Percentiles rank a stretch among this genome's conserved stretches.
Evolutionary conservation across 176 grass and related monocot species (phyloP).

Genomic region (Echinochloa phyllopogon): DNA sequence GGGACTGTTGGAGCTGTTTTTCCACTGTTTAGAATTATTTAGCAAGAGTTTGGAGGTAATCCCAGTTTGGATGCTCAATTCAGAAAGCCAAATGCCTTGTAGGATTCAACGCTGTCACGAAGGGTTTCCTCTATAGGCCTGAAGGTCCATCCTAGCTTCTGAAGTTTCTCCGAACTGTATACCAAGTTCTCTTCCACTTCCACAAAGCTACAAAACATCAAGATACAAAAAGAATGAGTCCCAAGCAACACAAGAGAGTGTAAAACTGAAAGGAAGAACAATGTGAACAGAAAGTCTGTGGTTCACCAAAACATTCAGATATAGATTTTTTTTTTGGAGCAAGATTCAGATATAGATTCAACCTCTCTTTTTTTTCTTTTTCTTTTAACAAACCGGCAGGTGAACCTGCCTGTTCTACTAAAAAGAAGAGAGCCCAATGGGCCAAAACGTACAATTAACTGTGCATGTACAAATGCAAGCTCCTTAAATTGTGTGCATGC

Average conservation of each 20-base stretch:
- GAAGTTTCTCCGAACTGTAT: constrained; percentile 45
- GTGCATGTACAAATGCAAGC: not conserved
- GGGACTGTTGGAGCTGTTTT: not conserved
- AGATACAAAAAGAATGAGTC: not conserved
- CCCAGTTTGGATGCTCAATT: constrained; percentile 28
- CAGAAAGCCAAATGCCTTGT: constrained; percentile 36
- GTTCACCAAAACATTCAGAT: not conserved
- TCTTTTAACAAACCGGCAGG: no score
- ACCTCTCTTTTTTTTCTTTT: no score
- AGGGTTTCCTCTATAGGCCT: constrained; percentile 53
- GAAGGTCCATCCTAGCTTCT: constrained; percentile 53
- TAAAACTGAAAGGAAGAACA: not conserved
- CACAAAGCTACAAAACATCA: constrained; percentile 37
- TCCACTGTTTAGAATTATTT: not conserved
- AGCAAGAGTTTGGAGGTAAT: not conserved
- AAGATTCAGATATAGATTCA: not conserved
- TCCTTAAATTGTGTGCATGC: not conserved
- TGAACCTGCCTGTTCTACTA: no score
- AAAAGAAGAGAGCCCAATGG: no score
- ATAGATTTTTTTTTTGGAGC: no score
- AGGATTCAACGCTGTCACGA: constrained; percentile 54
- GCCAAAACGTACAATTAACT: no score
- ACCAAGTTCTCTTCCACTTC: constrained; percentile 33
- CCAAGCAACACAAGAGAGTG: not conserved
- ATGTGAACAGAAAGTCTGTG: not conserved